Conservation (phyloP, 306 rosid genomes). For the Inga laurina region DNA sequence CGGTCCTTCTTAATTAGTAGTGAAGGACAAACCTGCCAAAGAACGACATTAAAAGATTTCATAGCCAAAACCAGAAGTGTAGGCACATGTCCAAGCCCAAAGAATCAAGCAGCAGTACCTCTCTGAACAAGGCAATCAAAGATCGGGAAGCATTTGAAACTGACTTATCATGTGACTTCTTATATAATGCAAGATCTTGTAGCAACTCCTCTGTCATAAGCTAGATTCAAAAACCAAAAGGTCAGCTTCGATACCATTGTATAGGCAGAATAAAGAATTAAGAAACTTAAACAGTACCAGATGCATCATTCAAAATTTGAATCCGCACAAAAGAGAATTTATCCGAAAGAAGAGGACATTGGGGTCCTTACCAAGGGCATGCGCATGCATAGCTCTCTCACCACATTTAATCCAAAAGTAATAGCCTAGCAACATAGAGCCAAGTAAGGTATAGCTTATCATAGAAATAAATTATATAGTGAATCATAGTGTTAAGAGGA, state of each 20-base stretch:
- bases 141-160: constrained; percentile 89
- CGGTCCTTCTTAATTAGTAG: constrained; percentile 89
- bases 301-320: constrained; percentile 14
- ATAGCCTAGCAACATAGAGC: constrained; percentile 66
- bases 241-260: constrained; percentile 14
- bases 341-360: constrained; percentile 15
- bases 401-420: constrained; percentile 84
- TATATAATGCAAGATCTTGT: constrained; percentile 92
- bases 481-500: constrained; percentile 11
- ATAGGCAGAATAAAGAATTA: constrained; percentile 8
- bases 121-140: constrained; percentile 79
- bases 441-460: not conserved
- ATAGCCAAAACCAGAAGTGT: not conserved
- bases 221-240: constrained; percentile 49
- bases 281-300: constrained; percentile 16
- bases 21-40: constrained; percentile 84
- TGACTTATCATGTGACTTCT: constrained; percentile 93
- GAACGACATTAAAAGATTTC: constrained; percentile 17
- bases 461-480: not conserved
- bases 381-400: constrained; percentile 81
- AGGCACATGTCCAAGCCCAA: not conserved
- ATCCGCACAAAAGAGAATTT: constrained; percentile 15
- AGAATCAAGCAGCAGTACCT: constrained; percentile 48
- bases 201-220: constrained; percentile 89
- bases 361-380: constrained; percentile 79